Evolutionary conservation across 2,329 filamentous ascomycete genomes (phyloP).

Genomic region (Pyricularia sp.): DNA sequence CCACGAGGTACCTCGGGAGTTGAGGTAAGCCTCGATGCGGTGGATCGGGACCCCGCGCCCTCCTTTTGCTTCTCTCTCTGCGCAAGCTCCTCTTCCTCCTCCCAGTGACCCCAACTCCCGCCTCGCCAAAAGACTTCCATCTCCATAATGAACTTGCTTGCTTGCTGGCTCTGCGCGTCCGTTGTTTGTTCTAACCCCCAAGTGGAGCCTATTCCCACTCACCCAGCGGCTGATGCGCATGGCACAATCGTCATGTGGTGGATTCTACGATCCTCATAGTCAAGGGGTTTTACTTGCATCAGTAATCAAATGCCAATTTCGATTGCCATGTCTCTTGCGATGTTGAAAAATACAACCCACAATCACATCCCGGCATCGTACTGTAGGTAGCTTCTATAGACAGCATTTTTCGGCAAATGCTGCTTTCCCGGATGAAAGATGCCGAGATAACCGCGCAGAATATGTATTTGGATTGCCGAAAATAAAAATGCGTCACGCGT

Average conservation of each 20-base stretch:
- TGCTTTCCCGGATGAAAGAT: neutral
- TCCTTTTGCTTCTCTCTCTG: neutral
- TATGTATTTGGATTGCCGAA: neutral
- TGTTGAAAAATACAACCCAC: neutral
- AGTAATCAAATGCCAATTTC: neutral
- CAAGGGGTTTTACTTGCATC: neutral
- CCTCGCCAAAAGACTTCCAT: neutral
- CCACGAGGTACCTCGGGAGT: neutral
- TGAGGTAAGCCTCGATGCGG: neutral
- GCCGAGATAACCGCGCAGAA: neutral
- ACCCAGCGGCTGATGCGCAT: neutral
- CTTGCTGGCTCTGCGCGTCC: neutral
- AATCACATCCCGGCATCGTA: neutral
- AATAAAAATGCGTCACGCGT: neutral
- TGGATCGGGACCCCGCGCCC: neutral
- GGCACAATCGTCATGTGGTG: neutral
- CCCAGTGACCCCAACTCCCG: neutral
- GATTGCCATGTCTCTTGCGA: neutral
- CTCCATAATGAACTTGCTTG: neutral
- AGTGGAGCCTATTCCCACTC: neutral
- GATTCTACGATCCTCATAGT: neutral
- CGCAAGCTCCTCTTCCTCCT: neutral
- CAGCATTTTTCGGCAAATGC: neutral
- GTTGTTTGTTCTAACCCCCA: neutral
- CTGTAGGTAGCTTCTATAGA: neutral